Evolutionary conservation across 441 rosid species (phyloP), one percentile per base, ranked within the genome.

Genomic region (Manihot esculenta): DNA sequence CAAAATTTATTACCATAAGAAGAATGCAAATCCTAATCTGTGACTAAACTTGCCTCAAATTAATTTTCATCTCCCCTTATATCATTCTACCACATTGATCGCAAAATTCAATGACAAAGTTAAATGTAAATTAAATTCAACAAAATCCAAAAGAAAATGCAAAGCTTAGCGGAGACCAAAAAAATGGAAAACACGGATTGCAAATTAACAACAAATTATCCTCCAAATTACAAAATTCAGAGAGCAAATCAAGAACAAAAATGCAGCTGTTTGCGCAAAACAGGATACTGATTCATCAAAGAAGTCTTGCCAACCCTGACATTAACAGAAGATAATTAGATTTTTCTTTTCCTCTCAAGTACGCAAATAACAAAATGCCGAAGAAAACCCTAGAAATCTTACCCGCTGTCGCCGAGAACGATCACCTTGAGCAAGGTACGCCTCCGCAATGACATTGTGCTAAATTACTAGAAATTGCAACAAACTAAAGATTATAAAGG

Each of bases 381-480:
- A 48, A 11, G 27, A 44, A 60, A 77, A 67, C 77, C 75, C 84
- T 73, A 75, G 71, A 59, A 57, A 67, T 12, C 82, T 66, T 72
- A 94, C 98, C 98, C 96, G 81, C 98, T 94, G 77, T 94, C 97
- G 75, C 99, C 99, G 72, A 94, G 97, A 62, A 92, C 87, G 75
- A 94, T 94, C 83, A 94, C 97, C 87, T 94, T 94, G 72, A 94
- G 94, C 92, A 94, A 80, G 65, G 96, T 88, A 77, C 97, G 84
- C 73, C 91, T 84, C 61, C 94, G 90, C 63, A 60, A 57, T 69
- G 92, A 83, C 98, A 91, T 91, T 82, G 78, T 79, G 75, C 72
- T 60, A 8, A 57, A 17, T 13, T 44, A 20, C 23, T 38, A 12
- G 1, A 0, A 26, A 47, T 2, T 21, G 35, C 68, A 53, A 33